A percentile compares a stretch with the other conserved stretches of the same genome.
These are phyloP conservation scores for Mycena crocata DNA, from an alignment of 768 basidiomycete genomes.

Conservation along the genomic window DNA sequence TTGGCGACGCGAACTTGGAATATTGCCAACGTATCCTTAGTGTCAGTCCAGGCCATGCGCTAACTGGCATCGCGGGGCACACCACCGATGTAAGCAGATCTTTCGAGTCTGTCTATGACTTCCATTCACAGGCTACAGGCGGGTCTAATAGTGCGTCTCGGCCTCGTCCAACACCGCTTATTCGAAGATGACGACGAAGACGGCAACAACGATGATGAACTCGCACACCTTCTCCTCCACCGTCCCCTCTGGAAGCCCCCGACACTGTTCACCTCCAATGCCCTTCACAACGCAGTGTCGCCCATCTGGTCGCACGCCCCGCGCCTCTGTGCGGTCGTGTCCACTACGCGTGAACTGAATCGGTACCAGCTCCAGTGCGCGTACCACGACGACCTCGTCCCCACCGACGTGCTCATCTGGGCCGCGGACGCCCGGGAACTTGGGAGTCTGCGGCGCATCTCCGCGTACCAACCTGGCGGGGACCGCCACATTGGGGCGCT, in stretches of 20 bases:
- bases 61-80: not conserved
- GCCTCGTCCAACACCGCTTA: not conserved
- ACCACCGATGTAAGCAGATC: not conserved
- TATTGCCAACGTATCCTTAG: slow-evolving; percentile 3
- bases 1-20: not conserved
- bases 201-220: no score
- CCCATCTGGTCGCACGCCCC: not conserved
- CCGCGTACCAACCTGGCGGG: not conserved
- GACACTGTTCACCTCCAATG: not conserved
- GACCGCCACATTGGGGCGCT: not conserved
- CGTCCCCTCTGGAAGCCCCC: slow-evolving; percentile 1
- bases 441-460: not conserved
- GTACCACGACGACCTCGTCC: slow-evolving; percentile 5
- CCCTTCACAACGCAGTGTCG: not conserved
- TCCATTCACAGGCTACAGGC: not conserved
- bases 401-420: slow-evolving; percentile 7
- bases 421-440: not conserved
- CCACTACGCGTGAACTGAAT: not conserved
- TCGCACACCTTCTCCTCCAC: not conserved
- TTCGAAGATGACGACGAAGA: not conserved
- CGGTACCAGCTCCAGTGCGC: not conserved
- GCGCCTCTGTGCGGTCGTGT: not conserved
- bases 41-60: not conserved
- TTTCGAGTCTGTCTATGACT: not conserved
- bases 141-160: not conserved